Evolutionary conservation across 2,329 filamentous ascomycete genomes (phyloP), one percentile per base, ranked within the genome.

Genomic region (Beauveria scarabaeidicola): DNA sequence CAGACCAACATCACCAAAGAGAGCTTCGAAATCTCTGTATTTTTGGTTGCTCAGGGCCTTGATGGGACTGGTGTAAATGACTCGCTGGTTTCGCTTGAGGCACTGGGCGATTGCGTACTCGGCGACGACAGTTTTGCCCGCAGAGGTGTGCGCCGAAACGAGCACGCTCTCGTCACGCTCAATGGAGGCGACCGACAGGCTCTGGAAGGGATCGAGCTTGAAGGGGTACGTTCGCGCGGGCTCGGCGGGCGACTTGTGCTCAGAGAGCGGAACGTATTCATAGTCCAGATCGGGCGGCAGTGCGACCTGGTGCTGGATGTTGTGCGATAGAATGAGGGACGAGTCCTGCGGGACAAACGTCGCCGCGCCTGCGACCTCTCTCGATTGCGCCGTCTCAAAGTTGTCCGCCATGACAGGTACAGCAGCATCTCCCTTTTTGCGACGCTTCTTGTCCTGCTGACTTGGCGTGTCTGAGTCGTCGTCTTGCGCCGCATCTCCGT

Each of bases 1-100:
- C 63, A 99, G 80, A 61, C 94, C 94, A 55, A 97, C 93, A 70
- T 99, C 94, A 61, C 92, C 93, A 76, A 99, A 99, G 61, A 96
- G 90, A 46, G 89, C 90, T 66, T 89, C 87, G 73, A 99, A 99
- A 71, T 99, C 94, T 78, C 94, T 83, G 73, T 96, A 99, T 72
- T 99, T 99, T 71, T 99, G 94, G 75, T 99, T 99, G 75, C 92
- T 97, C 67, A 99, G 79, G 11, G 94, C 94, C 77, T 99, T 99
- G 80, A 99, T 99, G 1, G 94, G 94, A 81, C 92, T 97, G 9
- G 94, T 99, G 76, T 99, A 99, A 73, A 99, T 99, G 68, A 99
- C 93, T 71, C 94, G 85, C 77, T 99, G 94, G 75, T 97, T 97
- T 72, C 91, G 90, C 80, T 94, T 95, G 72, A 99, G 80, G 73